A percentile compares a stretch with the other conserved stretches of the same genome.
Evolutionary conservation across 1,284 basidiomycete genomes (phyloP).

Genomic region (Mycena sp.): DNA sequence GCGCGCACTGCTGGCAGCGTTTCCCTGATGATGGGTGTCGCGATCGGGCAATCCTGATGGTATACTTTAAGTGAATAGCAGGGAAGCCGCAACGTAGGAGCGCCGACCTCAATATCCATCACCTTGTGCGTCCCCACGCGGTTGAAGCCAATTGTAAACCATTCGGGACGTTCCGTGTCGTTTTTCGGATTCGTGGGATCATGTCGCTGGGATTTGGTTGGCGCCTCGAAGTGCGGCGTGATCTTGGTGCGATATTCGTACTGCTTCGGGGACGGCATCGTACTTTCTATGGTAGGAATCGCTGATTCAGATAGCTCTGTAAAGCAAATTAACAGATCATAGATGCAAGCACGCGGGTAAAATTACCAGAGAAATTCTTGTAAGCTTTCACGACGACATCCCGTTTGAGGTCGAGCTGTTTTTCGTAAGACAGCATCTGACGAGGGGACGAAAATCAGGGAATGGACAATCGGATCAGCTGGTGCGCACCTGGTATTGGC

Average conservation of each 20-base stretch:
- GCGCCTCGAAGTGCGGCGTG: constrained; percentile 94
- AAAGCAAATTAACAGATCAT: background rate
- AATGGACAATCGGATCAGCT: background rate
- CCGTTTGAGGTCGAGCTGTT: constrained; percentile 88
- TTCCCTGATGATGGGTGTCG: constrained; percentile 83
- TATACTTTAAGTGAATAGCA: background rate
- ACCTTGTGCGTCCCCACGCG: constrained; percentile 79
- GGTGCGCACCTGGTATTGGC: constrained; percentile 74
- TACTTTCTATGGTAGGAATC: constrained; percentile 78
- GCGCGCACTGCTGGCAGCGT: constrained; percentile 71
- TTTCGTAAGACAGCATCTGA: constrained; percentile 89
- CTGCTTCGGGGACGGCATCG: constrained; percentile 87
- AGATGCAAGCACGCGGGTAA: constrained; percentile 32
- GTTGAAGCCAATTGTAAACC: constrained; percentile 93
- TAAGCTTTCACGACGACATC: constrained; percentile 92
- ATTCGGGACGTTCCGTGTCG: constrained; percentile 57
- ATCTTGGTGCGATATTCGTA: constrained; percentile 97
- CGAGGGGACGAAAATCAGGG: background rate
- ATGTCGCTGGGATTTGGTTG: constrained; percentile 63
- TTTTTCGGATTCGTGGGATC: constrained; percentile 39
- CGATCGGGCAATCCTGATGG: constrained; percentile 90
- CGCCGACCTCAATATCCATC: constrained; percentile 91
- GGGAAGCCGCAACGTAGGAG: background rate
- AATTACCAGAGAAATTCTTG: constrained; percentile 81
- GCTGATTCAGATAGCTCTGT: constrained; percentile 64